Evolutionary conservation across 805 yeast genomes (phyloP).

Genomic region (Citeromyces matritensis): DNA sequence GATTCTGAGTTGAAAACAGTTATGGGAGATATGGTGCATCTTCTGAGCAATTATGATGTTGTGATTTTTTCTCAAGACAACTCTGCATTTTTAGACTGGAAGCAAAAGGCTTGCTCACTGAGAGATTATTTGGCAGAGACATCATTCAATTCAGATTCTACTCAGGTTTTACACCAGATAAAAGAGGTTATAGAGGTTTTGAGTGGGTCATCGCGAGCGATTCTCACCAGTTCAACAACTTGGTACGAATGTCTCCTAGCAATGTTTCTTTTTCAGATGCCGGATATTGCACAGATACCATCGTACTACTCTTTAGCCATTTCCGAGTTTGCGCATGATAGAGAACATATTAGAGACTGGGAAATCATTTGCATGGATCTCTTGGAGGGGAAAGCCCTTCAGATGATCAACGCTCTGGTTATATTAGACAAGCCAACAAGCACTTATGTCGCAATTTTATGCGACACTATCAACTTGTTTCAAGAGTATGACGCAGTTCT

Average conservation of each 20-base stretch:
- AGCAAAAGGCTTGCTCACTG: conserved; percentile 29
- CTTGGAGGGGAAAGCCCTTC: conserved; percentile 37
- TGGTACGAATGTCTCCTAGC: conserved; percentile 55
- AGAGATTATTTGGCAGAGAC: conserved; percentile 22
- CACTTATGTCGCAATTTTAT: conserved; percentile 41
- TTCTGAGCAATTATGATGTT: conserved; percentile 23
- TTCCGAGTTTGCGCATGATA: conserved; percentile 17
- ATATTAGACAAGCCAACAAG: conserved; percentile 47
- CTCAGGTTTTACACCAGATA: conserved; percentile 15
- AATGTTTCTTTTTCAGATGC: conserved; percentile 37
- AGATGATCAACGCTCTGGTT: conserved; percentile 44
- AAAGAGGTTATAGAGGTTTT: conserved; percentile 24
- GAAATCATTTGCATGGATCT: conserved; percentile 40
- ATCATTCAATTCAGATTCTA: conserved; percentile 11
- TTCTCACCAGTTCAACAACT: conserved; percentile 30
- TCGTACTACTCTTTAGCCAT: conserved; percentile 24
- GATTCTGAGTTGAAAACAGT: conserved; percentile 15
- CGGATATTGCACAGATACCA: conserved; percentile 22
- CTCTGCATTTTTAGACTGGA: conserved; percentile 32
- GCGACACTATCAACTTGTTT: conserved; percentile 51
- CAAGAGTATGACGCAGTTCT: conserved; percentile 15
- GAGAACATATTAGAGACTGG: conserved; percentile 21
- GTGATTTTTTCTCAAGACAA: conserved; percentile 17
- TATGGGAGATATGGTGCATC: conserved; percentile 22
- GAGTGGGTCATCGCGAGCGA: conserved; percentile 31